Percentiles rank a stretch among this genome's conserved stretches.
Evolutionary conservation across 208 protist genomes (phyloP).

Genomic region (Leishmania martiniquensis): DNA sequence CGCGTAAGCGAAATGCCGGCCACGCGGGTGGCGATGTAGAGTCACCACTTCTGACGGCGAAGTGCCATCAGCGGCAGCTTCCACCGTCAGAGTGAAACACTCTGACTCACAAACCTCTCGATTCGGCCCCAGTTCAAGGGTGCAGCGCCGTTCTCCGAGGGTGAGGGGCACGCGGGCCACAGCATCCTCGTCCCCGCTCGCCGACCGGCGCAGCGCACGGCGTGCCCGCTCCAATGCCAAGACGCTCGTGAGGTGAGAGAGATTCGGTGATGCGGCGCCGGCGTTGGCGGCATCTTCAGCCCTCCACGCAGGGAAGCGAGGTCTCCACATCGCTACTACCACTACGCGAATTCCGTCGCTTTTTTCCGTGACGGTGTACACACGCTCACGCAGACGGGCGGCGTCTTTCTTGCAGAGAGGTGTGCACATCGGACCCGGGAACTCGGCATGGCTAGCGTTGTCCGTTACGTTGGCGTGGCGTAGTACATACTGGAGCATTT

Average conservation of each 20-base stretch:
- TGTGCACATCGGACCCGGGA: constrained; percentile 78
- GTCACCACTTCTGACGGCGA: background rate
- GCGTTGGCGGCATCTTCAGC: background rate
- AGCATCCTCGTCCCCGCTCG: too few relatives aligned
- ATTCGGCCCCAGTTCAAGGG: background rate
- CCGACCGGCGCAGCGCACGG: background rate
- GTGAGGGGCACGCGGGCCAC: background rate
- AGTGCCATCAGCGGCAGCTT: background rate
- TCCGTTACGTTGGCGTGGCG: constrained; percentile 22
- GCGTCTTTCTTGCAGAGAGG: constrained; percentile 63
- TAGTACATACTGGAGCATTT: constrained; percentile 17
- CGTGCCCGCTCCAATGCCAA: constrained; percentile 25
- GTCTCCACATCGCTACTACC: constrained; percentile 32
- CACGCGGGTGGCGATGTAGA: constrained; percentile 7
- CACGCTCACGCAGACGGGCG: constrained; percentile 15
- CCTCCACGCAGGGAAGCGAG: constrained; percentile 52
- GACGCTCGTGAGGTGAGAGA: constrained; percentile 12
- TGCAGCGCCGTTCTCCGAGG: background rate
- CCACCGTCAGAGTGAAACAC: constrained; percentile 8
- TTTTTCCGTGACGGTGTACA: constrained; percentile 80
- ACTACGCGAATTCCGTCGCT: constrained; percentile 81
- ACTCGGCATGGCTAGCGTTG: constrained; percentile 27
- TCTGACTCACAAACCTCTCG: background rate
- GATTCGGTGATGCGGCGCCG: background rate
- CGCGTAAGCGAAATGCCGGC: constrained; percentile 40